Base-by-base conservation (phyloP, 306 rosid genomes). In the Sesbania bispinosa region DNA sequence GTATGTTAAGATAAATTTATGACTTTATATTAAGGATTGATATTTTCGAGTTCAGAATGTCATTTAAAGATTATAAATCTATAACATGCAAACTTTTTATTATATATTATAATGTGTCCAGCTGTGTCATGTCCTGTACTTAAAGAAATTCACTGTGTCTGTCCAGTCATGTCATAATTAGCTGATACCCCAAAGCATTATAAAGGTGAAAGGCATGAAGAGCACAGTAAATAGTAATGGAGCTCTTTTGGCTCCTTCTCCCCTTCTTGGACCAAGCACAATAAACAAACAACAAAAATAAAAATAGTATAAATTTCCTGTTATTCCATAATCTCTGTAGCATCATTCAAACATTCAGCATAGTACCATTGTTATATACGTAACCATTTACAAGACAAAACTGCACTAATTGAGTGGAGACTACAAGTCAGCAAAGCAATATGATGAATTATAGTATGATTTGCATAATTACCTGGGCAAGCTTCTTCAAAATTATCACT, bases 381-480 rank as follows among this genome's bases (percentile, higher is more conserved):
- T 45, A 1, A 60, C 66, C 58, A 33, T 19, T 41, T 38, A 26
- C 10, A 3, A 4, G 58, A 81, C 41, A 54, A 73, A 7, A 45
- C 58, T 60, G 76, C 50, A 39, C 54, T 15, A 75, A 46, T 20
- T 45, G 21, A 2, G 32, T 14, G 23, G 30, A 33, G 16, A 57
- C 51, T 16, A 73, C 19, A 46, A 30, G 51, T 39, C 53, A 26
- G 43, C 21, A 39, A 42, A 53, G 61, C 13, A 75, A 76, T 66
- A 64, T 14, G 35, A 80, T 47, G 62, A 36, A 41, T 39, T 55
- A 32, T 10, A 32, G 67, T 15, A 67, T 52, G 38, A 23, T 60
- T 29, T 67, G 75, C 68, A 70, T 23, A 46, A 61, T 71, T 78
- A 85, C 86, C 86, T 67, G 60, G 57, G 62, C 26, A 70, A 64